Percentiles rank a stretch among this genome's conserved stretches.
Conservation (phyloP, 2,329 filamentous ascomycete genomes). For the Phoma sp. region DNA sequence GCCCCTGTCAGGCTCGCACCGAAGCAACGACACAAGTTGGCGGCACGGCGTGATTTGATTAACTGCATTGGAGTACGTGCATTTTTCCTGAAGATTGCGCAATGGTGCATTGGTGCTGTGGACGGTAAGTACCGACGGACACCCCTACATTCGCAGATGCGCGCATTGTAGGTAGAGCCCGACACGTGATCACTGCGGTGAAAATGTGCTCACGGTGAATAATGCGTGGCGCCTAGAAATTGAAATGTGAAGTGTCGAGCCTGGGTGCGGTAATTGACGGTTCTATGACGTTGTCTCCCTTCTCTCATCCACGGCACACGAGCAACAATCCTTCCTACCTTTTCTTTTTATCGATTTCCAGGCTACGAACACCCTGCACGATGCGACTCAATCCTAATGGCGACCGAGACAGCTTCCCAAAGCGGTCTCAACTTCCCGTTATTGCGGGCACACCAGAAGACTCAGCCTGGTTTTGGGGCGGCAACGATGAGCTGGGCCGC, state of each 20-base stretch:
- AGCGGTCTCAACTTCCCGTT: constrained; percentile 27
- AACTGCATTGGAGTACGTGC: too few species aligned
- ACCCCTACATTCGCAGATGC: background rate
- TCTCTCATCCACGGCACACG: background rate
- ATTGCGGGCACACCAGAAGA: constrained; percentile 30
- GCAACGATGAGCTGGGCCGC: constrained; percentile 57
- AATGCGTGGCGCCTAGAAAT: too few species aligned
- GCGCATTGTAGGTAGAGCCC: background rate
- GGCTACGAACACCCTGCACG: background rate
- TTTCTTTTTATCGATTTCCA: background rate
- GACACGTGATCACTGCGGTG: background rate
- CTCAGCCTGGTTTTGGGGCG: constrained; percentile 36
- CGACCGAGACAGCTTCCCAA: constrained; percentile 28
- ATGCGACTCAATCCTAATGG: constrained; percentile 31
- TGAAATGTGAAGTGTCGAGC: background rate
- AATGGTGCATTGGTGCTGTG: background rate
- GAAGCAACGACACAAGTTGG: background rate
- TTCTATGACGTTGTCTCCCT: constrained; percentile 2
- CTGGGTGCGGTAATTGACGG: constrained; percentile 1
- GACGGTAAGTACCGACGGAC: background rate
- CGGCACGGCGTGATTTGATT: background rate
- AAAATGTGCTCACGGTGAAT: background rate
- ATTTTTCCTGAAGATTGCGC: background rate
- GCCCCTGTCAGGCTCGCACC: background rate
- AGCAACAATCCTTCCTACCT: background rate